Base-by-base conservation (phyloP, 2,329 filamentous ascomycete species). In the Paecilomyces sp. region DNA sequence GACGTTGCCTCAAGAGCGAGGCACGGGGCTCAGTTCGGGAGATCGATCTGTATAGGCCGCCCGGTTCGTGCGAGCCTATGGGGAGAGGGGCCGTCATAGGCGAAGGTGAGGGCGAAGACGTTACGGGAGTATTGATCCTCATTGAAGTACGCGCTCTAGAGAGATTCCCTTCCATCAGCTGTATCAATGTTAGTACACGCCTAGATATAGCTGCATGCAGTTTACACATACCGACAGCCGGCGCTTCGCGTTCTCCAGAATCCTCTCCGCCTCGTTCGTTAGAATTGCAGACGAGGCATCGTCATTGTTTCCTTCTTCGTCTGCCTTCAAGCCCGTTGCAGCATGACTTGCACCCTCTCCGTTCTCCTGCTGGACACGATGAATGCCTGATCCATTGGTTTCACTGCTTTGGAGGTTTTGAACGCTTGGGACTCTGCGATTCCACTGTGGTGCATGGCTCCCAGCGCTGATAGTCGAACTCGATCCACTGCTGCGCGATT, bases 131-230 rank as follows among this genome's bases (percentile, higher is more conserved):
- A 6, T 78, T 78, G 34, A 79, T 76, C 54, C 84, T 80, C 25
- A 91, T 79, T 9, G 88, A 88, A 63, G 84, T 86, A 67, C 91
- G 85, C 31, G 91, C 92, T 62, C 91, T 88, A 60, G 83, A 88
- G 22, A 97, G 80, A 67, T 97, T 97, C 41, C 89, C 91, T 75
- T 97, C 93, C 92, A 97, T 96, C 33, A 90, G 89, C 91, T 95
- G 72, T 24, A 56, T 58, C 41, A 31, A 50, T 58, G 58, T 70
- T 59, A 71, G 67, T 60, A 50, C 12, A 18, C 34, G 15, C 53
- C 52, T 47, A 34, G 34, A 59, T 55, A 22, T 30, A 30, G 51
- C 15, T 22, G 18, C n/a, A 11, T 22, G 53, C 50, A 47, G 8
- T 15, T 28, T 52, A 18, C 41, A 76, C 90, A 73, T 81, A 95